Evolutionary conservation across 495 filamentous ascomycete genomes (phyloP), one percentile per base, ranked within the genome.

Genomic region (Aspergillus cavernicola): DNA sequence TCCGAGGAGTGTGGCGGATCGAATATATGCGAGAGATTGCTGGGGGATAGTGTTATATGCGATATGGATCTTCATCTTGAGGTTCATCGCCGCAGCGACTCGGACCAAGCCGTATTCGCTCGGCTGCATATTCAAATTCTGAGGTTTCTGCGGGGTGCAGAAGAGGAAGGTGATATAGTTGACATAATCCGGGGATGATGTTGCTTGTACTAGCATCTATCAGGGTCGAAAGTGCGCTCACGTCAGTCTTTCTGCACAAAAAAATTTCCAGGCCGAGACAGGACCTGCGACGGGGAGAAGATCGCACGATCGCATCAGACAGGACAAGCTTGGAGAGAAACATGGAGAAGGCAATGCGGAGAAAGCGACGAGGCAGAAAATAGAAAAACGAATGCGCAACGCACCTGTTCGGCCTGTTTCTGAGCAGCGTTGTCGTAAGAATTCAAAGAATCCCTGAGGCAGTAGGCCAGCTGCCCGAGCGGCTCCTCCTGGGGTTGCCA

Each of bases 161-260:
- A 95, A 87, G 16, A 99, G 80, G 65, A 90, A 97, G 43, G 89
- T 87, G 41, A 99, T 82, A 66, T 99, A 99, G 70, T 97, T 97
- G 71, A 92, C 89, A 77, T 97, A 90, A 67, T 97, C 92, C 8
- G 92, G 92, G 13, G 85, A 95, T 12, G 82, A 74, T 66, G 91
- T 92, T 31, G 95, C 93, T 76, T 95, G 88, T 48, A 83, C 78
- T 60, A 99, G 88, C 90, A 97, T 95, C 93, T 98, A 64, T 48
- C 53, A 24, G 32, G 32, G 39, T 43, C 42, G 53, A 44, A 42
- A 26, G 42, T 36, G 33, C 39, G 44, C 50, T 47, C 39, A 37
- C 35, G 50, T 55, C 42, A 59, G 51, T 54, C 37, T 52, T 66
- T 47, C 65, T 62, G 45, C 62, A 41, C 20, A 15, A 22, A 47